Percentiles rank a stretch among this genome's conserved stretches.
Conservation (phyloP, 495 filamentous ascomycete genomes). For the Tuber microsphaerosporum region DNA sequence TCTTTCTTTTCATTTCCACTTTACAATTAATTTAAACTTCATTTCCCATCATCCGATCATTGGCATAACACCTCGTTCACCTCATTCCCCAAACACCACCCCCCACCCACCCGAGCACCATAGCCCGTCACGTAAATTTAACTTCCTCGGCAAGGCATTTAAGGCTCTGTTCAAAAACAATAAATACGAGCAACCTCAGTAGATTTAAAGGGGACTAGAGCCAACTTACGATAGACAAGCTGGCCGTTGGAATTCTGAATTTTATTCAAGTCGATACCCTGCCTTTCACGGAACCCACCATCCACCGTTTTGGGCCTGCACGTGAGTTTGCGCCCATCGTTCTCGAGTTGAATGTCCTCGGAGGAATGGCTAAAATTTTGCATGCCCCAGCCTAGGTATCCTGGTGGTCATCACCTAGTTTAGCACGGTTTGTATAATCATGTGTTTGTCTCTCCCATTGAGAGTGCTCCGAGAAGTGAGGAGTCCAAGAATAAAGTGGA, state of each 20-base stretch:
- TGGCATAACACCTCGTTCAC: not conserved
- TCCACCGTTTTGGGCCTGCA: not conserved
- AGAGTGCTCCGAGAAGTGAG: not conserved
- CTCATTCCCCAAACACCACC: not conserved
- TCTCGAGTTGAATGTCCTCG: constrained; percentile 10
- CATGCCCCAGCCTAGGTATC: constrained; percentile 19
- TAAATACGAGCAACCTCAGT: not conserved
- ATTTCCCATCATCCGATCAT: not conserved
- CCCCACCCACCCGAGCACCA: not conserved
- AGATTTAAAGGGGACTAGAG: not conserved
- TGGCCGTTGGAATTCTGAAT: not conserved
- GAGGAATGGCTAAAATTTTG: constrained; percentile 12
- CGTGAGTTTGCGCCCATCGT: constrained; percentile 18
- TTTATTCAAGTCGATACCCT: constrained; percentile 25
- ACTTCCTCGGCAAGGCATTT: not conserved
- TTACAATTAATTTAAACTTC: not conserved
- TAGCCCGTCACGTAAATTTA: not conserved
- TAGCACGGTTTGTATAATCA: not conserved
- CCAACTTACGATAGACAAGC: not conserved
- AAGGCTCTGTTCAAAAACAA: not conserved
- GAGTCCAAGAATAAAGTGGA: not conserved
- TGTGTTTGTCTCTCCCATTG: not conserved
- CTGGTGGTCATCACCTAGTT: constrained; percentile 8
- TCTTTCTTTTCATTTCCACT: not conserved
- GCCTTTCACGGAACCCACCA: constrained; percentile 9